phyloP scores from a whole-genome alignment of 139 green algal species.

The Tetradesmus obliquus region DNA sequence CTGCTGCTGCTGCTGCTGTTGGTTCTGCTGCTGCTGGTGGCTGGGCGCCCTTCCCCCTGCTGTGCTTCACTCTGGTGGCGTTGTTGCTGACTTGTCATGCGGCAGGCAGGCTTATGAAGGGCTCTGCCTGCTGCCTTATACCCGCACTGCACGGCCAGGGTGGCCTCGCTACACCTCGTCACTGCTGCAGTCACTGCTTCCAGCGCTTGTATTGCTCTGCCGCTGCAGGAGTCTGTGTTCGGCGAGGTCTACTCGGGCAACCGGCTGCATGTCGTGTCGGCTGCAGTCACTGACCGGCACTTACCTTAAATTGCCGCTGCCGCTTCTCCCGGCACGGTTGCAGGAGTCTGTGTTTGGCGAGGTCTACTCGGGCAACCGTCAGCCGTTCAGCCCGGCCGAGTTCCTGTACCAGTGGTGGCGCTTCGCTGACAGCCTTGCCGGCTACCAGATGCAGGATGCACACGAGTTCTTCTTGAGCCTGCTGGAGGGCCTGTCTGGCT shows the following conservation, averaged over 20 bases:
- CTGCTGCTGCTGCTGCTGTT: background rate
- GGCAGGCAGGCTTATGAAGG: background rate
- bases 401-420: slow-evolving; percentile 89
- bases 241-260: background rate
- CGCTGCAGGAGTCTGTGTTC: background rate
- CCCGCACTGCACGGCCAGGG: too few relatives aligned
- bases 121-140: background rate
- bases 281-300: background rate
- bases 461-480: slow-evolving; percentile 95
- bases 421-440: slow-evolving; percentile 69
- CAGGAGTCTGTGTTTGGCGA: slow-evolving; percentile 77
- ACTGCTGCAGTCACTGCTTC: too few relatives aligned
- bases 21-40: background rate
- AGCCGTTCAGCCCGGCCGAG: slow-evolving; percentile 67
- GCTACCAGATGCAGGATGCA: slow-evolving; percentile 90
- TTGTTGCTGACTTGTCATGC: background rate
- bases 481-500: slow-evolving; percentile 61
- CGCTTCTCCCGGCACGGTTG: background rate
- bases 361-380: slow-evolving; percentile 66
- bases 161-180: too few relatives aligned
- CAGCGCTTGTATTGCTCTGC: background rate
- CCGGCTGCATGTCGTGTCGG: too few relatives aligned
- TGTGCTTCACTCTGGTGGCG: background rate
- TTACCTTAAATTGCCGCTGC: background rate
- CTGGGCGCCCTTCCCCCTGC: too few relatives aligned